Conservation (phyloP, 169 alveolate genomes). For the Plasmodium blacklocki region DNA sequence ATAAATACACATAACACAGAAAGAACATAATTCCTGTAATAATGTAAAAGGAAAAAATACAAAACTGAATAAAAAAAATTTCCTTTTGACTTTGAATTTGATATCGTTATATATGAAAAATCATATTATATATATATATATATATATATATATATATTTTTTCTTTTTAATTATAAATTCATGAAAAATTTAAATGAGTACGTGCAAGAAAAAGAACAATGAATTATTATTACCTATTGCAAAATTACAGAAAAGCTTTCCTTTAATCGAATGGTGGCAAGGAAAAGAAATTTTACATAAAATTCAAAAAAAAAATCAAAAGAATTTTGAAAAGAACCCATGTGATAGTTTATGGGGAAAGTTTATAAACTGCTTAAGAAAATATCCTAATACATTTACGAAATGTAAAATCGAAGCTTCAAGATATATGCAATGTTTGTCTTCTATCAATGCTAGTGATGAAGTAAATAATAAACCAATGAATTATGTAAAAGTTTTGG, state of each 20-base stretch:
- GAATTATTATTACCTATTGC: constrained; percentile 69
- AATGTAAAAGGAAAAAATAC: not conserved
- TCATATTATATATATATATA: not conserved
- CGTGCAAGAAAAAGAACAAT: constrained; percentile 63
- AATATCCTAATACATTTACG: constrained; percentile 70
- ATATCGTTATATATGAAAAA: too few species aligned
- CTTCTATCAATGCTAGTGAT: constrained; percentile 48
- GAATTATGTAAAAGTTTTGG: constrained; percentile 63
- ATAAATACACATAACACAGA: too few species aligned
- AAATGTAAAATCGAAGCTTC: constrained; percentile 70
- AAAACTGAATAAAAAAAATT: not conserved
- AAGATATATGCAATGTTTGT: constrained; percentile 61
- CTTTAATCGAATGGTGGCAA: constrained; percentile 77
- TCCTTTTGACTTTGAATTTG: too few species aligned
- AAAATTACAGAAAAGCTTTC: constrained; percentile 61
- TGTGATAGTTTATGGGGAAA: constrained; percentile 78
- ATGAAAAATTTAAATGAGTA: constrained; percentile 40
- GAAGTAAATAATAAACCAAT: constrained; percentile 26
- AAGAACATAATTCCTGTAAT: too few species aligned
- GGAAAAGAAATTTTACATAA: constrained; percentile 72
- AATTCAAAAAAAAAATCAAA: constrained; percentile 70
- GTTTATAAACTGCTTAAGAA: constrained; percentile 72
- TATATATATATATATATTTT: not conserved
- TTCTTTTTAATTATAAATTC: constrained; percentile 6
- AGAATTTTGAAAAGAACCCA: constrained; percentile 54